phyloP scores from a whole-genome alignment of 768 basidiomycete species.

The Postia placenta region DNA sequence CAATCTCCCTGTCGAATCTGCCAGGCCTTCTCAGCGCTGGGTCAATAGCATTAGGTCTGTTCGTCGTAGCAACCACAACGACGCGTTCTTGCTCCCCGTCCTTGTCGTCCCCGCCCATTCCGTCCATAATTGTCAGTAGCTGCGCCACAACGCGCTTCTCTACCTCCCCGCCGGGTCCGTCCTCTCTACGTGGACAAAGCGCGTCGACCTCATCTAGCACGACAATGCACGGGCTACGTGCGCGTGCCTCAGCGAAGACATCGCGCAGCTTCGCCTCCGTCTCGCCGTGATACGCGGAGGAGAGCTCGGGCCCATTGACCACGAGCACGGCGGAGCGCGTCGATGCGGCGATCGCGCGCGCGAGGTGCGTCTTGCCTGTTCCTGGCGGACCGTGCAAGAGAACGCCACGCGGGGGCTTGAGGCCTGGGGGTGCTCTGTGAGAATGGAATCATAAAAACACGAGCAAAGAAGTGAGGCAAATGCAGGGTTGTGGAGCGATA shows the following conservation, averaged over 20 bases:
- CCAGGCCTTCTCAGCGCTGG: slow-evolving; percentile 88
- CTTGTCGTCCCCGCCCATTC: slow-evolving; percentile 48
- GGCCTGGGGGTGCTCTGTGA: slow-evolving; percentile 34
- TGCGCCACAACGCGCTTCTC: slow-evolving; percentile 96
- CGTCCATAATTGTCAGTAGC: slow-evolving; percentile 90
- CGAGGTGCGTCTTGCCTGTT: slow-evolving; percentile 96
- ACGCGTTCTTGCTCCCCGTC: slow-evolving; percentile 51
- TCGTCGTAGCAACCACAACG: slow-evolving; percentile 94
- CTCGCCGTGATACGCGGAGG: slow-evolving; percentile 95
- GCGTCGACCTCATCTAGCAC: slow-evolving; percentile 97
- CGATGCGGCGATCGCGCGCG: slow-evolving; percentile 87
- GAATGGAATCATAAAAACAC: slow-evolving; percentile 1
- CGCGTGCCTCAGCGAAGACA: slow-evolving; percentile 80
- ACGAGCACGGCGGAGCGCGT: slow-evolving; percentile 84
- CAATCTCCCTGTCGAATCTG: slow-evolving; percentile 91
- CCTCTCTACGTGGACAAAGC: slow-evolving; percentile 85
- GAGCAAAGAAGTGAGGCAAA: slow-evolving; percentile 13
- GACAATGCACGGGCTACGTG: slow-evolving; percentile 84
- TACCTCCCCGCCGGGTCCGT: slow-evolving; percentile 88
- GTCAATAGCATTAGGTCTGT: slow-evolving; percentile 92
- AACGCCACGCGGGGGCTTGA: slow-evolving; percentile 96
- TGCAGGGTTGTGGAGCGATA: background rate
- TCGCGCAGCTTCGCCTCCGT: slow-evolving; percentile 88
- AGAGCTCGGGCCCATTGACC: slow-evolving; percentile 93
- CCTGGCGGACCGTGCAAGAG: slow-evolving; percentile 94